Conservation (phyloP, 225 moss, liverwort and hornwort genomes). For the Lunularia cruciata region DNA sequence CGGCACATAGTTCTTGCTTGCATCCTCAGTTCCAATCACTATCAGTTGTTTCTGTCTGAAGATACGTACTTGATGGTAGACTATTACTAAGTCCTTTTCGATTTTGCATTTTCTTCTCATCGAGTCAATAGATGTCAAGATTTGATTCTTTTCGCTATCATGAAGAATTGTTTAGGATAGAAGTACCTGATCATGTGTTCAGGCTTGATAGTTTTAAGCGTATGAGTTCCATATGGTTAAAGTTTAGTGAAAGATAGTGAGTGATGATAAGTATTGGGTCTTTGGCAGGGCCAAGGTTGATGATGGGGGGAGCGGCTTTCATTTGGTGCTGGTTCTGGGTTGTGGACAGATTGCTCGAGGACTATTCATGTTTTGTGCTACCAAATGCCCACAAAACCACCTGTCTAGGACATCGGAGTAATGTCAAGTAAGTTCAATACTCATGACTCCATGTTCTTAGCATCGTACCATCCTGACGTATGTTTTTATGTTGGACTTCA, state of each 20-base stretch:
- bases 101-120: too few species aligned
- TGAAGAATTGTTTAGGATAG: too few species aligned
- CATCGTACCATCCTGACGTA: not conserved
- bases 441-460: not conserved
- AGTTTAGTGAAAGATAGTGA: constrained; percentile 12
- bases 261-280: constrained; percentile 48
- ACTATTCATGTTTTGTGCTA: constrained; percentile 94
- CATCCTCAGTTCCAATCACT: not conserved
- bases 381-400: constrained; percentile 88
- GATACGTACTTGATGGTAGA: too few species aligned
- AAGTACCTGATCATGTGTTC: too few species aligned
- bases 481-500: not conserved
- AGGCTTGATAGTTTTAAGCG: too few species aligned
- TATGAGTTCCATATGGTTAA: too few species aligned
- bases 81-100: too few species aligned
- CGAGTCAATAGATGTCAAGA: too few species aligned
- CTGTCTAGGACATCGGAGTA: constrained; percentile 79
- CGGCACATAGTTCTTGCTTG: not conserved
- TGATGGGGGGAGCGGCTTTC: constrained; percentile 54
- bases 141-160: too few species aligned
- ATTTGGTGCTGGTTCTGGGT: constrained; percentile 64
- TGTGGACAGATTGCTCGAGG: constrained; percentile 88
- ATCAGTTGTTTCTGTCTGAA: not conserved
- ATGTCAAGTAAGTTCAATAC: constrained; percentile 70
- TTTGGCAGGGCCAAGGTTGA: constrained; percentile 71